A percentile compares a stretch with the other conserved stretches of the same genome.
Evolutionary conservation across 1,284 basidiomycete genomes (phyloP).

Genomic region (Ustilago loliicola): DNA sequence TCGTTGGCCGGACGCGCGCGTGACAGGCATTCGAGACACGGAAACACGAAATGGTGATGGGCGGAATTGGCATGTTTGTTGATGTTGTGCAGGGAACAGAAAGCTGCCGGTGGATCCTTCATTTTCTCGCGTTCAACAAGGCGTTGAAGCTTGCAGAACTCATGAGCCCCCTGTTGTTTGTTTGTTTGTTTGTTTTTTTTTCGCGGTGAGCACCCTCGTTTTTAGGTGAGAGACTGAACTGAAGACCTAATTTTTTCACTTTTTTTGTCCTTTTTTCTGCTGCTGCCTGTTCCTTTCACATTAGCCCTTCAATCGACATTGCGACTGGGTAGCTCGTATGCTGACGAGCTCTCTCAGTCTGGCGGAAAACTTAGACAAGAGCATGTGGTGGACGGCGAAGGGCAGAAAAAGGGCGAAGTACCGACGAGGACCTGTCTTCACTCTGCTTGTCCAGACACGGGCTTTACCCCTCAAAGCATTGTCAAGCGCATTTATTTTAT

Average conservation of each 20-base stretch:
- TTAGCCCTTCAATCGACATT: too few relatives aligned
- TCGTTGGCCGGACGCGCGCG: background rate
- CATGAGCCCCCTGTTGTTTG: constrained; percentile 9
- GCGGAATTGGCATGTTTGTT: constrained; percentile 6
- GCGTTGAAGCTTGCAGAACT: constrained; percentile 17
- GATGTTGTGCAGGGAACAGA: background rate
- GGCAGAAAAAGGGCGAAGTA: too few relatives aligned
- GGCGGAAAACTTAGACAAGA: too few relatives aligned
- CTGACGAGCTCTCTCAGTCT: too few relatives aligned
- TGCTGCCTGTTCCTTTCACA: background rate
- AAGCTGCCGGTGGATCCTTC: too few relatives aligned
- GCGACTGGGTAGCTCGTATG: too few relatives aligned
- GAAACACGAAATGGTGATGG: background rate
- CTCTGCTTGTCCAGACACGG: too few relatives aligned
- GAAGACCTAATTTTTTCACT: constrained; percentile 10
- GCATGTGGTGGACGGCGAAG: too few relatives aligned
- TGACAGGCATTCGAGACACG: background rate
- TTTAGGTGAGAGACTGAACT: constrained; percentile 20
- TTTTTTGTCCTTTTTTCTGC: background rate
- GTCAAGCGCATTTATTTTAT: too few relatives aligned
- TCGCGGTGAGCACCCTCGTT: constrained; percentile 14
- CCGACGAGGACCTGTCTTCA: too few relatives aligned
- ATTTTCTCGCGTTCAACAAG: background rate
- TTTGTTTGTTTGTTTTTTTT: background rate
- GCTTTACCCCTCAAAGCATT: too few relatives aligned